A percentile compares a stretch with the other conserved stretches of the same genome.
phyloP scores from a whole-genome alignment of 148 eudicot genomes.

The Spergularia marina region DNA sequence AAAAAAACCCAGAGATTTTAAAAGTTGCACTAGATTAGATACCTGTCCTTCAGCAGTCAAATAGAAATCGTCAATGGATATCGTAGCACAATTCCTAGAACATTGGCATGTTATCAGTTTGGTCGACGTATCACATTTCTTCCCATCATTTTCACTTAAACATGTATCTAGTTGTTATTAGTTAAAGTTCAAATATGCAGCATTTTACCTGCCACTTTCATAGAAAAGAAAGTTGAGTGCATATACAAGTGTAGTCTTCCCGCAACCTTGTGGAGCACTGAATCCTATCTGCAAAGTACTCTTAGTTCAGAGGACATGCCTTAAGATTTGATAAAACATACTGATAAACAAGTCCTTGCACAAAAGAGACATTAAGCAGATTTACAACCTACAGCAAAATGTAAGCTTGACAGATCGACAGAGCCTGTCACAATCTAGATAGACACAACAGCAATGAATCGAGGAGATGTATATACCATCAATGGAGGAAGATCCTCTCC shows the following conservation, averaged over 20 bases:
- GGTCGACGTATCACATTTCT: conserved; percentile 14
- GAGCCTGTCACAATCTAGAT: not conserved
- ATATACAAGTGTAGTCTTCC: conserved; percentile 91
- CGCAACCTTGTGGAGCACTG: conserved; percentile 99
- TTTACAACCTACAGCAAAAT: not conserved
- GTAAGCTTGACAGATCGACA: not conserved
- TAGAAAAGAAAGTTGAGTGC: conserved; percentile 80
- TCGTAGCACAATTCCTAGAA: conserved; percentile 81
- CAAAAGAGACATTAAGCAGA: not conserved
- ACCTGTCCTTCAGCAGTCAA: conserved; percentile 94
- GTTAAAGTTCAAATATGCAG: conserved; percentile 31
- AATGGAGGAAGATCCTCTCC: conserved; percentile 84
- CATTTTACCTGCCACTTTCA: conserved; percentile 66
- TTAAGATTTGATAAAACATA: not conserved
- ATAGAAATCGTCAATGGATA: conserved; percentile 97
- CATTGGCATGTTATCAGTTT: conserved; percentile 30
- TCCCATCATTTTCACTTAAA: conserved; percentile 3
- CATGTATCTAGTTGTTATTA: conserved; percentile 15
- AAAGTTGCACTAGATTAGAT: conserved; percentile 15
- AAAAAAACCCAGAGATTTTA: conserved; percentile 19
- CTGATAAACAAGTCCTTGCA: not conserved
- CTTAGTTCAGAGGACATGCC: conserved; percentile 2
- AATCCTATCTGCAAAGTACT: conserved; percentile 77
- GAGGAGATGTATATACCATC: conserved; percentile 50
- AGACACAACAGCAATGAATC: not conserved